Percentiles rank a stretch among this genome's conserved stretches.
Evolutionary conservation across 306 rosid species (phyloP).

Genomic region (Trifolium subterraneum): DNA sequence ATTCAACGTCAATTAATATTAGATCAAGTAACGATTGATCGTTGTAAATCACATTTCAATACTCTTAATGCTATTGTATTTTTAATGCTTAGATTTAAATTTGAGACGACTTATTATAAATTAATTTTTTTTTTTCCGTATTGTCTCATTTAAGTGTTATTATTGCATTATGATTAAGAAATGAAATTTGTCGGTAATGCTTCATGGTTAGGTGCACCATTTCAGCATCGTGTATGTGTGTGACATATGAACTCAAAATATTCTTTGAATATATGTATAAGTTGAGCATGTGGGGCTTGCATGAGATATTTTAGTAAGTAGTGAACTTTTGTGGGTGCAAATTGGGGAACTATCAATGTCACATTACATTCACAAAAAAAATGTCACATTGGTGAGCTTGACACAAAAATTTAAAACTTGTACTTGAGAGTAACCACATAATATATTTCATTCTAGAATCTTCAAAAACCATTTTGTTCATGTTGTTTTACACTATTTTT

Average conservation of each 20-base stretch:
- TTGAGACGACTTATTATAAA: background rate
- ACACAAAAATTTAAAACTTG: slow-evolving; percentile 21
- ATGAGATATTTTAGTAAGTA: slow-evolving; percentile 40
- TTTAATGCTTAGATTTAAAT: too few relatives aligned
- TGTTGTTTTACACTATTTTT: background rate
- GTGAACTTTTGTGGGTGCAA: slow-evolving; percentile 42
- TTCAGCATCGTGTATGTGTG: slow-evolving; percentile 18
- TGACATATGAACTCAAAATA: slow-evolving; percentile 21
- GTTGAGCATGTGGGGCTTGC: slow-evolving; percentile 54
- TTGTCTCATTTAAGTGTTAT: background rate
- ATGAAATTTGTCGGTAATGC: slow-evolving; percentile 35
- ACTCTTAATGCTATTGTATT: too few relatives aligned
- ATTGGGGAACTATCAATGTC: slow-evolving; percentile 46
- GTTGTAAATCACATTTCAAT: too few relatives aligned
- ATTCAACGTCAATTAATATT: too few relatives aligned
- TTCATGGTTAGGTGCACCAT: slow-evolving; percentile 14
- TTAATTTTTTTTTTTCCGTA: too few relatives aligned
- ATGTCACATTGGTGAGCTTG: slow-evolving; percentile 54
- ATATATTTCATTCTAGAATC: background rate
- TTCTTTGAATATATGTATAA: slow-evolving; percentile 9
- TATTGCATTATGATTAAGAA: slow-evolving; percentile 1
- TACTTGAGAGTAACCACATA: background rate
- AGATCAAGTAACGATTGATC: too few relatives aligned
- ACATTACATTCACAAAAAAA: slow-evolving; percentile 69
- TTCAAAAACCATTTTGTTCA: background rate